Evolutionary conservation across 2,329 filamentous ascomycete species (phyloP), one percentile per base, ranked within the genome.

Genomic region (Paracorniculantispora psalliotae): DNA sequence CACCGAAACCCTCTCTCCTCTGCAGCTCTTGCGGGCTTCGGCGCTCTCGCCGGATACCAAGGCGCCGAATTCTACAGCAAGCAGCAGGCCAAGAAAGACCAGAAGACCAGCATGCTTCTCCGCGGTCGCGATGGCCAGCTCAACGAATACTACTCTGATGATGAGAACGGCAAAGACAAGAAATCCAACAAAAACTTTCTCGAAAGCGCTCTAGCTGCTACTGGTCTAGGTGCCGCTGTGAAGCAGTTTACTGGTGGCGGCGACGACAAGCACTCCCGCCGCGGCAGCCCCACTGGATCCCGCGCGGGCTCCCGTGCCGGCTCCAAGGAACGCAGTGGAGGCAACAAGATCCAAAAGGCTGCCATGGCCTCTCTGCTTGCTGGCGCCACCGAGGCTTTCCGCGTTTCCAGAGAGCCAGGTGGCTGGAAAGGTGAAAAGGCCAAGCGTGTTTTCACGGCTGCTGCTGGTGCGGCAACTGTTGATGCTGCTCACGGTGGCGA

Each of bases 391-490:
- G 92, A 97, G 73, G 93, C 93, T 44, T 96, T 96, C 80, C 88
- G 91, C 62, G 87, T 92, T 59, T 87, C 92, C 71, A 96, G 93
- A 68, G 89, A 94, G 63, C 89, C 91, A 2, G 93, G 93, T 57
- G 84, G 88, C 46, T 97, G 92, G 92, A 89, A 87, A 63, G 93
- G 92, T 39, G 89, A 90, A 63, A 97, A 97, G 76, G 91, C 92
- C 64, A 94, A 92, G 78, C 91, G 93, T 55, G 85, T 97, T 61
- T 82, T 96, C 51, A 97, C 93, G 23, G 92, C 92, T 50, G 93
- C 93, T 26, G 82, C 84, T 26, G 89, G 91, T 74, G 92, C 93
- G 61, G 93, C 90, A 65, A 90, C 91, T 60, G 89, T 96, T 62
- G 91, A 97, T 72, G 86, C 87, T 9, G 87, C 87, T 25, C 82